Conservation (phyloP, 148 eudicot species). For the Amaranthus palmeri region DNA sequence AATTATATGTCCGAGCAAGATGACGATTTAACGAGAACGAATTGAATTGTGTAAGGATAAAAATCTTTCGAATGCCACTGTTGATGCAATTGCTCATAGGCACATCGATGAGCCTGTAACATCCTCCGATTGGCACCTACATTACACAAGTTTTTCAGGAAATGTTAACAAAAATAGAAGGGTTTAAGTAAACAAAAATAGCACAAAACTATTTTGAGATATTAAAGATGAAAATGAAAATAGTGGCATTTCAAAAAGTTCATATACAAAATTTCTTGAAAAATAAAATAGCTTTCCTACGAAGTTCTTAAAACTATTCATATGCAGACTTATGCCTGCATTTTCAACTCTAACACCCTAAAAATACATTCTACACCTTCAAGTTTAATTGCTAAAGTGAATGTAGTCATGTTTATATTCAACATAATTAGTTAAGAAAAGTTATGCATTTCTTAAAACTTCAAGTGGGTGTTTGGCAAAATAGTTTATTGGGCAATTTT, state of each 20-base stretch:
- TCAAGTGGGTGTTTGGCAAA: no score
- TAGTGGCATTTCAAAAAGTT: background rate
- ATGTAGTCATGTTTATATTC: no score
- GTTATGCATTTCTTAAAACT: no score
- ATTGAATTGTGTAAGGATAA: constrained; percentile 92
- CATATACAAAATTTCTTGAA: background rate
- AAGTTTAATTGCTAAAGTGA: no score
- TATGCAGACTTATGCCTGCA: no score
- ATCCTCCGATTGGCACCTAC: constrained; percentile 95
- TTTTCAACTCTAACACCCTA: no score
- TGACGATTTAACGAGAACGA: constrained; percentile 95
- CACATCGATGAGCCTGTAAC: constrained; percentile 89
- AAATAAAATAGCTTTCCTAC: no score
- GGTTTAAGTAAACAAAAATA: background rate
- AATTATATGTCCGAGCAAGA: constrained; percentile 64
- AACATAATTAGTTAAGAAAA: no score
- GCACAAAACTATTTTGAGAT: background rate
- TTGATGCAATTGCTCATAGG: constrained; percentile 99
- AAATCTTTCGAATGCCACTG: constrained; percentile 82
- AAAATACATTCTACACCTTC: no score
- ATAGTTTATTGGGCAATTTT: no score
- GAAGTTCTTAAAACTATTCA: no score
- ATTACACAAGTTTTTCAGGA: constrained; percentile 2
- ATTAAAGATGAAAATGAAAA: background rate
- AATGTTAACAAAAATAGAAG: background rate